Base-by-base conservation (phyloP, 2,329 filamentous ascomycete species). In the Fusarium pseudograminearum region DNA sequence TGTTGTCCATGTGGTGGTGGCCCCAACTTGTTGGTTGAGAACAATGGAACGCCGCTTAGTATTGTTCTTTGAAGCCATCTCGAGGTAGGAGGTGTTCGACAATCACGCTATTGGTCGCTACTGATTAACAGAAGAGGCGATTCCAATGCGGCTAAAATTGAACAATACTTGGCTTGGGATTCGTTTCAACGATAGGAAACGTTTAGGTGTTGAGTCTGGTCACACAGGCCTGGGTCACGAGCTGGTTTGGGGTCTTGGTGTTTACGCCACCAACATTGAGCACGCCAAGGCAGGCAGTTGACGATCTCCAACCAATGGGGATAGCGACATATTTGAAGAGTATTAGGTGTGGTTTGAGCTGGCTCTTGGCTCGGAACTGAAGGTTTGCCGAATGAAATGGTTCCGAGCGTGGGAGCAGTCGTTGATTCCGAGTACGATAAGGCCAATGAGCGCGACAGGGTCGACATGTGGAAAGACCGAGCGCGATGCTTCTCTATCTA, bases 31-130 rank as follows among this genome's bases (percentile, higher is more conserved):
- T 40, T 65, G 38, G 48, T 61, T 33, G 36, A 31, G 22, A 55
- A 66, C 62, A 65, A 65, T 66, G n/a, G 36, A 41, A 66, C 22
- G 42, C 31, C 61, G 22, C 62, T 61, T 61, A 50, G 22, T 52
- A 65, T 65, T 65, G 62, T 65, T 48, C 47, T 3, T 45, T 4
- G 38, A 61, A 41, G 33, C 28, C 15, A 42, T 31, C 36, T 45
- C 61, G 34, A 20, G 31, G 20, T 22, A 18, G 14, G 28, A 20
- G 26, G 20, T 31, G 41, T 12, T 30, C 8, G 18, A 11, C 16
- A 22, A 5, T 28, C 7, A 33, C 20, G 5, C n/a, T 16, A 36
- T 15, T 48, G 36, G 42, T 18, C 45, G 16, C n/a, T 14, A 22
- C 46, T 20, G 26, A 33, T 18, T 20, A 5, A 16, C n/a, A 15